Evolutionary conservation across 129 eudicot genomes (phyloP).

Genomic region (Apium graveolens): DNA sequence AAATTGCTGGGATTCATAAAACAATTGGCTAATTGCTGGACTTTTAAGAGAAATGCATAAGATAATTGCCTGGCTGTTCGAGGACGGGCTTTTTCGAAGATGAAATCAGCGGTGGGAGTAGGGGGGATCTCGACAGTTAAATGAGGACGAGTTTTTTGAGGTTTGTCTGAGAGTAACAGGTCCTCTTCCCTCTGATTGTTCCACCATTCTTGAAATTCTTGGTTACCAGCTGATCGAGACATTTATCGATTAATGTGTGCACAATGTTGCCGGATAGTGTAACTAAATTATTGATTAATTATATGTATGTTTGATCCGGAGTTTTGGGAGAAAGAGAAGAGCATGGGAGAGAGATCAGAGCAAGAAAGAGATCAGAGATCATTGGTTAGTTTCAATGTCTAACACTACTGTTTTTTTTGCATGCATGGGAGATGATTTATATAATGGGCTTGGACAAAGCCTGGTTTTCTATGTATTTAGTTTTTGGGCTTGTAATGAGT

Average conservation of each 20-base stretch:
- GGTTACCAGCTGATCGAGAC: constrained; percentile 75
- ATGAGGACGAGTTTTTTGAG: constrained; percentile 17
- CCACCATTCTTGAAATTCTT: constrained; percentile 93
- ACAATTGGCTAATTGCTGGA: constrained; percentile 36
- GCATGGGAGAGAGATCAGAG: neutral
- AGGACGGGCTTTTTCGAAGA: constrained; percentile 39
- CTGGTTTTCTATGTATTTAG: neutral
- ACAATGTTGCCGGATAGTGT: neutral
- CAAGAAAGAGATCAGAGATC: neutral
- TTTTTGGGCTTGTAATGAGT: neutral
- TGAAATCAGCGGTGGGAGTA: constrained; percentile 17
- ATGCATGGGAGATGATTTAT: neutral
- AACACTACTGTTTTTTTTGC: neutral
- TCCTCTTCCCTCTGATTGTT: constrained; percentile 46
- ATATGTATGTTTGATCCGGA: neutral
- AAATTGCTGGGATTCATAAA: constrained; percentile 25
- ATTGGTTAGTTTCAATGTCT: neutral
- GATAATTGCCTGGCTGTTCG: constrained; percentile 66
- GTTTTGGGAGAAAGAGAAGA: constrained; percentile 1
- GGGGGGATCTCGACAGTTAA: constrained; percentile 35
- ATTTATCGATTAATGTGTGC: constrained; percentile 15
- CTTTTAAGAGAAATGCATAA: constrained; percentile 39
- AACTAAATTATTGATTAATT: too few species aligned
- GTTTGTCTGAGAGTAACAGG: constrained; percentile 10
- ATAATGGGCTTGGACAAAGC: neutral